Evolutionary conservation across 495 filamentous ascomycete genomes (phyloP), one percentile per base, ranked within the genome.

Genomic region (Xylaria sp.): DNA sequence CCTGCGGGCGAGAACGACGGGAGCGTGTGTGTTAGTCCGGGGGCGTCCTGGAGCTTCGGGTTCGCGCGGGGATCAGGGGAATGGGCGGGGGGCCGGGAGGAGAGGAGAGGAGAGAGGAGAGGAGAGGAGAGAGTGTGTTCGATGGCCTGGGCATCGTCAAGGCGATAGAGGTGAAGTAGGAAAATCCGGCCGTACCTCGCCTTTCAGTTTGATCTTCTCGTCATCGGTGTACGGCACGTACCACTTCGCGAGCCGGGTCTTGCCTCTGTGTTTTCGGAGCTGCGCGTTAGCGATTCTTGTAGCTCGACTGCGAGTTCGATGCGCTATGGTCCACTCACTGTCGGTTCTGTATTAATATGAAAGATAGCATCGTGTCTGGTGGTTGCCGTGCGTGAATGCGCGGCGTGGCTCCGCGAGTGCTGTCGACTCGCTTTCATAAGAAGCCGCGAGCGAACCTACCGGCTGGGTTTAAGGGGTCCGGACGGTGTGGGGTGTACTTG

Each of bases 161-260:
- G n/a, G n/a, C n/a, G n/a, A n/a, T n/a, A n/a, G n/a, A n/a, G n/a
- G n/a, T n/a, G n/a, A n/a, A n/a, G n/a, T n/a, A n/a, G n/a, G 57
- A 15, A 21, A 12, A 7, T n/a, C 7, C 53, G 21, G 40, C 72
- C 75, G 35, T 79, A 89, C 88, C 81, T 97, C 93, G 85, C 93
- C 93, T 79, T 99, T 98, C 69, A 99, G 85, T 80, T 95, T 96
- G 75, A 97, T 90, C 85, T 97, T 97, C 79, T 97, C 93, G 80
- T 97, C 94, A 85, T 97, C 94, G 83, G 89, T 95, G 87, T 98
- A 98, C 53, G 96, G 95, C 72, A 93, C 92, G 85, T 99, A 99
- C 95, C 95, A 99, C 85, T 99, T 99, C 67, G 96, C 96, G 66
- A 99, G 90, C 44, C 96, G 93, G 75, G 96, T 99, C 85, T 99